Evolutionary conservation across 805 yeast genomes (phyloP).

Genomic region (Danielia reshetovae): DNA sequence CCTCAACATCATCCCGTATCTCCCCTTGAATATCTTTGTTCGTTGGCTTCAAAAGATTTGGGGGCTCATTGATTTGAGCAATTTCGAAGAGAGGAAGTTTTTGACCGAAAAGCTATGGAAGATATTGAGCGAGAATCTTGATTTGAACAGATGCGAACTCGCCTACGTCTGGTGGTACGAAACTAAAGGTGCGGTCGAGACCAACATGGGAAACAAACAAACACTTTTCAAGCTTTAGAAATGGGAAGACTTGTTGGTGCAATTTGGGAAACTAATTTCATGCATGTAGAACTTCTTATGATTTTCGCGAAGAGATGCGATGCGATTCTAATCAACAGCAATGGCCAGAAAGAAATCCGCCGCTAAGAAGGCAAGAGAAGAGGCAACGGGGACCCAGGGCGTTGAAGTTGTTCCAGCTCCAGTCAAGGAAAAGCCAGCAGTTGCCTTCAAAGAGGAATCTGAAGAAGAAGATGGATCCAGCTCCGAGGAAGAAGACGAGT

Average conservation of each 20-base stretch:
- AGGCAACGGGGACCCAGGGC: conserved; percentile 29
- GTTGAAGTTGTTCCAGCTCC: not conserved
- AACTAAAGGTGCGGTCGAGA: conserved; percentile 9
- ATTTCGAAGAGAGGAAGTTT: conserved; percentile 32
- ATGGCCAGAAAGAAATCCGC: conserved; percentile 92
- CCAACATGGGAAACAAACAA: conserved; percentile 3
- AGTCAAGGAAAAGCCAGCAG: conserved; percentile 3
- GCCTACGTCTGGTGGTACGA: conserved; percentile 66
- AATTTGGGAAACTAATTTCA: too few relatives aligned
- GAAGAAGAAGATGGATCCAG: conserved; percentile 3
- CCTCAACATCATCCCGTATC: conserved; percentile 50
- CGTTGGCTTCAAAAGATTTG: conserved; percentile 47
- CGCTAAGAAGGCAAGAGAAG: conserved; percentile 61
- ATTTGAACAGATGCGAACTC: conserved; percentile 50
- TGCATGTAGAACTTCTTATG: conserved; percentile 6
- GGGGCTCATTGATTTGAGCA: conserved; percentile 30
- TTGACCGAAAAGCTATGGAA: conserved; percentile 48
- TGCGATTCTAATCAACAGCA: not conserved
- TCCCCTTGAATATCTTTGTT: conserved; percentile 40
- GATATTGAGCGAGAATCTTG: conserved; percentile 53
- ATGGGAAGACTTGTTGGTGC: too few relatives aligned
- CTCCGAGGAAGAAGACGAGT: conserved; percentile 83
- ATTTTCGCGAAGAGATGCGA: conserved; percentile 7
- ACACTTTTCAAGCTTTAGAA: not conserved
- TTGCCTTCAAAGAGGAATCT: conserved; percentile 21